Conservation (phyloP, 2,329 filamentous ascomycete species). For the Fusarium verrucosum region DNA sequence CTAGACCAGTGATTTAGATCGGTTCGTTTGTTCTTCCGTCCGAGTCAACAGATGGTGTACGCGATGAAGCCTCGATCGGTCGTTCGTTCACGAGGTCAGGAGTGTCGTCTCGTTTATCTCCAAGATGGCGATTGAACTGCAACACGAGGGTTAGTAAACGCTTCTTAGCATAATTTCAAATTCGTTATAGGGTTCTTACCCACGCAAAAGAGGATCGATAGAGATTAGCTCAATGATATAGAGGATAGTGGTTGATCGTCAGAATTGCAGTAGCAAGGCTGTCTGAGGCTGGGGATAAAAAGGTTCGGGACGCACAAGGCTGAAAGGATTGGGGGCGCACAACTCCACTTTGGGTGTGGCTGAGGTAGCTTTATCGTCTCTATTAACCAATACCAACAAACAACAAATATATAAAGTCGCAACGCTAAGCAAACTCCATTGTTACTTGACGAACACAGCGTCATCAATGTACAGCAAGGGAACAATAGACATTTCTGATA, state of each 20-base stretch:
- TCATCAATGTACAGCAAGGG: not conserved
- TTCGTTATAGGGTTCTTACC: not conserved
- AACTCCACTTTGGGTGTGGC: conserved; percentile 13
- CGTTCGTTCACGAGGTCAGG: not conserved
- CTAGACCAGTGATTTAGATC: not conserved
- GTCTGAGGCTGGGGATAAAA: conserved; percentile 39
- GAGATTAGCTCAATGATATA: conserved; percentile 1
- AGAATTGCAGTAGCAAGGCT: conserved; percentile 39
- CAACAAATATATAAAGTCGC: not conserved
- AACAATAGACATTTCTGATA: not conserved
- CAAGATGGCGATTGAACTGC: not conserved
- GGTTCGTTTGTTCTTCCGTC: too few species aligned
- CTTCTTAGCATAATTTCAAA: not conserved
- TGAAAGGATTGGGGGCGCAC: conserved; percentile 13
- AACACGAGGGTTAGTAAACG: not conserved
- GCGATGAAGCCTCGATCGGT: not conserved
- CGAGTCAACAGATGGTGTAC: not conserved
- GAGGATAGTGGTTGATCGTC: conserved; percentile 13
- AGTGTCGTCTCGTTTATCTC: not conserved
- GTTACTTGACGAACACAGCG: conserved; percentile 11
- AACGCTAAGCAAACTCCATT: not conserved
- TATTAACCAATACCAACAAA: conserved; percentile 14
- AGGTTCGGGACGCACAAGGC: conserved; percentile 37
- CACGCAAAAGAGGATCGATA: not conserved
- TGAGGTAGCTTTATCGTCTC: not conserved